Evolutionary conservation across 441 rosid genomes (phyloP).

Genomic region (Adansonia gregorii): DNA sequence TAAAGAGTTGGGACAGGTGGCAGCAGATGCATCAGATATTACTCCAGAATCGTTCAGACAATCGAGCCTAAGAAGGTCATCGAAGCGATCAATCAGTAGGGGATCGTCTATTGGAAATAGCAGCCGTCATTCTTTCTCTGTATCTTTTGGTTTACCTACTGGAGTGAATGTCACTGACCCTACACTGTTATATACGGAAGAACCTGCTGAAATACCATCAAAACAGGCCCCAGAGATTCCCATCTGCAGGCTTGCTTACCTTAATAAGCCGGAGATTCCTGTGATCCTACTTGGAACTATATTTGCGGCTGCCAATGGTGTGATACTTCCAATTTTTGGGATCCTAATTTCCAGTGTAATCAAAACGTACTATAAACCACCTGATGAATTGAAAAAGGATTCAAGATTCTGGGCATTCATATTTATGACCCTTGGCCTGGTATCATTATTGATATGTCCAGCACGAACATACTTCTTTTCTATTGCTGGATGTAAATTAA

Average conservation of each 20-base stretch:
- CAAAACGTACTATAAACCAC: conserved; percentile 56
- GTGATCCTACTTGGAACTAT: conserved; percentile 48
- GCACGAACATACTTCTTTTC: conserved; percentile 59
- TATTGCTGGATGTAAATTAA: conserved; percentile 66
- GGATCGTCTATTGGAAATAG: conserved; percentile 40
- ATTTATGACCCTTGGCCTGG: conserved; percentile 52
- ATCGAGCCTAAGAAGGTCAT: conserved; percentile 34
- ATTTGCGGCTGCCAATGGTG: conserved; percentile 42
- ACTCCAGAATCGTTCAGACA: conserved; percentile 30
- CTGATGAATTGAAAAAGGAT: conserved; percentile 53
- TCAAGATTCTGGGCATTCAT: conserved; percentile 68
- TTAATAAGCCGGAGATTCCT: conserved; percentile 53
- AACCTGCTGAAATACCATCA: not conserved
- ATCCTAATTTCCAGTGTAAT: conserved; percentile 52
- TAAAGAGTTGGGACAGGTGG: conserved; percentile 19
- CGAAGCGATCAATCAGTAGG: conserved; percentile 38
- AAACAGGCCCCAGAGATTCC: conserved; percentile 36
- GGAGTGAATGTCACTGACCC: conserved; percentile 28
- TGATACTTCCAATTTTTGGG: conserved; percentile 49
- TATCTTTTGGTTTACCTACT: conserved; percentile 37
- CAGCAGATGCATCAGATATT: conserved; percentile 22
- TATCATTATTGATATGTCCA: conserved; percentile 49
- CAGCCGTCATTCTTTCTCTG: conserved; percentile 35
- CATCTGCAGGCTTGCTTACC: conserved; percentile 42
- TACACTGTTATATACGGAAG: not conserved